phyloP scores from a whole-genome alignment of 768 basidiomycete genomes.

The Leccinellum luteum region DNA sequence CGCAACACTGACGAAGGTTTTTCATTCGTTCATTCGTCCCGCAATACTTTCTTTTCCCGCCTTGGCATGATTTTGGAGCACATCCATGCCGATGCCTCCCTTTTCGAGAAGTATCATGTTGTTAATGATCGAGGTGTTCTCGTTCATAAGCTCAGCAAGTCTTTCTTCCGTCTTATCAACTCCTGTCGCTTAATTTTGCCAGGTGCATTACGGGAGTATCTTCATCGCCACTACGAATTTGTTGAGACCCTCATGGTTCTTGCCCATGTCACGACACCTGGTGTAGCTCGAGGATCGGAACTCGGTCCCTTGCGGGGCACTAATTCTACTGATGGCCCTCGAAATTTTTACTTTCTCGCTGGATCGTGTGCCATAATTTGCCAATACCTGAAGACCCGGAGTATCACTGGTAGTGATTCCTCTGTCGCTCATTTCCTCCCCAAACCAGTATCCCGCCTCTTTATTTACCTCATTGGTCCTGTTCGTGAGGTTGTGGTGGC shows the following conservation, averaged over 20 bases:
- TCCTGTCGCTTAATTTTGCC: too few relatives aligned
- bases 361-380: neutral
- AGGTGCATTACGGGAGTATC: neutral
- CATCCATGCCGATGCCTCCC: neutral
- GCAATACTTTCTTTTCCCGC: neutral
- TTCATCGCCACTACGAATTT: neutral
- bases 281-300: neutral
- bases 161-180: too few relatives aligned
- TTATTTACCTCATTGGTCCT: slow-evolving; percentile 3
- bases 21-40: neutral
- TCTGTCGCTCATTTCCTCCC: neutral
- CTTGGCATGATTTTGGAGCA: neutral
- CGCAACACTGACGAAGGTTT: neutral
- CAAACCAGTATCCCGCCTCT: neutral
- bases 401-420: neutral
- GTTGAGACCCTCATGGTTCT: neutral
- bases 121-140: neutral
- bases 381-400: neutral
- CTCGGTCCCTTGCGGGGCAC: neutral
- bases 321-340: neutral
- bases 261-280: neutral
- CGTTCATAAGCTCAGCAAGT: neutral
- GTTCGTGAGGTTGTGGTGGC: neutral
- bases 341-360: neutral
- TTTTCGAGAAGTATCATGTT: neutral